A percentile compares a stretch with the other conserved stretches of the same genome.
These are phyloP conservation scores for Candida koratica DNA, from an alignment of 805 yeast species.

Conservation along the genomic window DNA sequence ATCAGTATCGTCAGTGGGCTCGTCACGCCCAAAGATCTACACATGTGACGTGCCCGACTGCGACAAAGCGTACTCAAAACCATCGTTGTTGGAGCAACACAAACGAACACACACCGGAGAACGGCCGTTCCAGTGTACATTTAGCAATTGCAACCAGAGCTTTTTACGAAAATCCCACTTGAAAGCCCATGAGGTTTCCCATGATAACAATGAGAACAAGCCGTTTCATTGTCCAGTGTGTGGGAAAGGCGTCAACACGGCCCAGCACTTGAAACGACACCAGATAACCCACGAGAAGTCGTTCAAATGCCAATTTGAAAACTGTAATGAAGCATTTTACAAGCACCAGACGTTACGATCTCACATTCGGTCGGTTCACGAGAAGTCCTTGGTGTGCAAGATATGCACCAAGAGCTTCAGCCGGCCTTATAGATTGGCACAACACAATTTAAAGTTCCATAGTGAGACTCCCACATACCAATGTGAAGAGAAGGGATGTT, in stretches of 20 bases:
- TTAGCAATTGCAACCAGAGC: slow-evolving; percentile 52
- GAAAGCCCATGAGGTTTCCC: slow-evolving; percentile 69
- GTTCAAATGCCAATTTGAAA: slow-evolving; percentile 55
- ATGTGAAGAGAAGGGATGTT: slow-evolving; percentile 63
- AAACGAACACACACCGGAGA: slow-evolving; percentile 72
- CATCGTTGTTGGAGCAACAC: slow-evolving; percentile 81
- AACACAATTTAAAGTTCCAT: slow-evolving; percentile 67
- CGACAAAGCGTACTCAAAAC: slow-evolving; percentile 71
- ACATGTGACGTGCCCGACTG: slow-evolving; percentile 65
- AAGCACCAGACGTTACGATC: slow-evolving; percentile 73
- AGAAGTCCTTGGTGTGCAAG: slow-evolving; percentile 49
- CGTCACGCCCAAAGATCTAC: slow-evolving; percentile 47
- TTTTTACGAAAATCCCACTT: slow-evolving; percentile 79
- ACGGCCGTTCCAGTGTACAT: slow-evolving; percentile 67
- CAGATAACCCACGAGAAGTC: slow-evolving; percentile 72
- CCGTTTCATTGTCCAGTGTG: slow-evolving; percentile 74
- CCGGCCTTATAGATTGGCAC: slow-evolving; percentile 60
- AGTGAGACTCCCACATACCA: slow-evolving; percentile 50
- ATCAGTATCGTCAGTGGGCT: slow-evolving; percentile 8
- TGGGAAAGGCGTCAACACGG: slow-evolving; percentile 74
- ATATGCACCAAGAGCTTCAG: slow-evolving; percentile 62
- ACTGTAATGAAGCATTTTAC: slow-evolving; percentile 65
- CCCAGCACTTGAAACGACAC: slow-evolving; percentile 81
- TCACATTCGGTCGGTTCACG: slow-evolving; percentile 65
- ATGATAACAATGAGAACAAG: slow-evolving; percentile 47